Conservation (phyloP, 1,284 basidiomycete genomes). For the Schizopora paradoxa region DNA sequence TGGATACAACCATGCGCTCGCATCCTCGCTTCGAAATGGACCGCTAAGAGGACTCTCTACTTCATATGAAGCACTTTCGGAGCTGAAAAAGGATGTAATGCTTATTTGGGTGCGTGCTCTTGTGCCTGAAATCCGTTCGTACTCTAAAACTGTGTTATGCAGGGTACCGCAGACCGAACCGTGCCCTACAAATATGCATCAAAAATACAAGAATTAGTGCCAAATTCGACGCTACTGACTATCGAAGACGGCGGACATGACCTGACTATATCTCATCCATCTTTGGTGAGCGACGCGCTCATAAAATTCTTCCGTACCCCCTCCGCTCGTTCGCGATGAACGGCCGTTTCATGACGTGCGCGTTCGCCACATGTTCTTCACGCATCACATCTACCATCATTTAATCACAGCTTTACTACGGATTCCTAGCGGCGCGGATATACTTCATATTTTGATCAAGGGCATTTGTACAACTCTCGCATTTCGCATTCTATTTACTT, state of each 20-base stretch:
- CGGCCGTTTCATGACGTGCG: not conserved
- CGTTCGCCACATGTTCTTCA: not conserved
- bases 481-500: not conserved
- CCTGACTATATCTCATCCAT: slow-evolving; percentile 51
- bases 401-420: not conserved
- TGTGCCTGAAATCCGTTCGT: not conserved
- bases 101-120: slow-evolving; percentile 54
- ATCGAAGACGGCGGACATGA: slow-evolving; percentile 61
- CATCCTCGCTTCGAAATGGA: slow-evolving; percentile 68
- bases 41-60: slow-evolving; percentile 55
- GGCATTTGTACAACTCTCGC: not conserved
- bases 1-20: slow-evolving; percentile 66
- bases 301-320: slow-evolving; percentile 32
- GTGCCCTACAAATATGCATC: slow-evolving; percentile 58
- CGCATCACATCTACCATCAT: not conserved
- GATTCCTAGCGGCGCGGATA: not conserved
- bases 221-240: slow-evolving; percentile 48
- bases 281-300: slow-evolving; percentile 37
- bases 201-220: slow-evolving; percentile 48
- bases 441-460: too few relatives aligned
- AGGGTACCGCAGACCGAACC: slow-evolving; percentile 65
- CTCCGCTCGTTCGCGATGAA: not conserved
- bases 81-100: slow-evolving; percentile 41
- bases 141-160: not conserved
- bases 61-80: slow-evolving; percentile 45